Base-by-base conservation (phyloP, 495 filamentous ascomycete species). In the Aspergillus heteromorphus region DNA sequence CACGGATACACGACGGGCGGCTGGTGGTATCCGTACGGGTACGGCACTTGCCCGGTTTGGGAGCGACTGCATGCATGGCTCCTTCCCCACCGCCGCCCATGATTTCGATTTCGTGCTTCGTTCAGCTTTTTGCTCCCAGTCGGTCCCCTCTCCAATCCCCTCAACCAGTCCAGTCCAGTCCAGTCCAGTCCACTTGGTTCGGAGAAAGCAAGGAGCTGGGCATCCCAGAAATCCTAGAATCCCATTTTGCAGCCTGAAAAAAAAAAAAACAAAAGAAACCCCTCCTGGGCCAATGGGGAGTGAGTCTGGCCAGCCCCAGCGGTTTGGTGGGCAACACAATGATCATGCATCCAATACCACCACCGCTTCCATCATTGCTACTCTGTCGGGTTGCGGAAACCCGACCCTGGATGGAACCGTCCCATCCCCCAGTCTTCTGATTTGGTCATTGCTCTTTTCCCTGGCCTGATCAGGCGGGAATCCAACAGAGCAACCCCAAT, bases 401-500 rank as follows among this genome's bases (percentile, higher is more conserved):
- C 21, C 23, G 10, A 27, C 43, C 43, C 10, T 47, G 14, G 21
- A 47, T 49, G 48, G 29, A 19, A 36, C 31, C 31, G 48, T 49
- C 31, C 31, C 48, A 38, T 49, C 18, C 29, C 13, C 31, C 31
- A 13, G 27, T 49, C 38, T n/a, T 16, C 43, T 47, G 21, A 21
- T 21, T 43, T 49, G 29, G 8, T 25, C 25, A 20, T 48, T 42
- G 17, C 4, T 51, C 45, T 25, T 30, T 4, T 14, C 48, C 30
- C 27, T 57, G 49, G 43, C 25, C 11, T 42, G 40, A 48, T 41
- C 31, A 49, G 34, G 8, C 49, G 48, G 21, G 20, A 34, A 30
- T 27, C 25, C 49, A 30, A 40, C 6, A 31, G 5, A 8, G 51
- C 18, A 19, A 36, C 23, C 18, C 30, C 13, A 47, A 61, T 56